These are phyloP conservation scores for Cladosporium sp. DNA, from an alignment of 2,329 filamentous ascomycete genomes.

Conservation along the genomic window DNA sequence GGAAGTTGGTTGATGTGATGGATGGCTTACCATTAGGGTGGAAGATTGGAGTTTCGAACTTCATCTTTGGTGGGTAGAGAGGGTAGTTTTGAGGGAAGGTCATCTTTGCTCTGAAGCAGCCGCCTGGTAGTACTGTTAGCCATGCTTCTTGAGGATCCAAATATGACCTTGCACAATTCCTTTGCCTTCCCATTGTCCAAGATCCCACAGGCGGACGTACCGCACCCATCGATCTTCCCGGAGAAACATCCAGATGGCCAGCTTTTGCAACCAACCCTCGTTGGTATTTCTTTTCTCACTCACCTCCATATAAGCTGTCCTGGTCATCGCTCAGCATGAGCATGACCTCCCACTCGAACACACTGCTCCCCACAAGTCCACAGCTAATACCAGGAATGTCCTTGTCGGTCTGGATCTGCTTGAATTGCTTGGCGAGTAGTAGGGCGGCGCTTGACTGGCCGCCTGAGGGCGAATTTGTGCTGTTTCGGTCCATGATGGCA, in stretches of 20 bases:
- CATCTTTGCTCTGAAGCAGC: conserved; percentile 83
- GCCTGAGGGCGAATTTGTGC: conserved; percentile 19
- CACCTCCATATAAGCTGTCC: conserved; percentile 81
- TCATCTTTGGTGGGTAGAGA: conserved; percentile 80
- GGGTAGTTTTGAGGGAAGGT: conserved; percentile 84
- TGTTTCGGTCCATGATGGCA: background rate
- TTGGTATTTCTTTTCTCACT: conserved; percentile 27
- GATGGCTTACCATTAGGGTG: conserved; percentile 72
- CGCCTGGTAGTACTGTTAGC: conserved; percentile 55
- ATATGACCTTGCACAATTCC: too few relatives aligned
- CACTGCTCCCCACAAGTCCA: conserved; percentile 77
- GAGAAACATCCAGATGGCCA: too few relatives aligned
- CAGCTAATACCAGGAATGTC: conserved; percentile 94
- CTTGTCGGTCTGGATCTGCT: conserved; percentile 88
- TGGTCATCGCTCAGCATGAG: conserved; percentile 89
- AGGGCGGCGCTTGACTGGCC: conserved; percentile 55
- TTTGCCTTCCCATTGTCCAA: too few relatives aligned
- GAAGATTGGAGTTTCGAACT: conserved; percentile 81
- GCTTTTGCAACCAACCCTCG: background rate
- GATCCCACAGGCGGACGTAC: background rate
- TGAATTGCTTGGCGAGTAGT: conserved; percentile 79
- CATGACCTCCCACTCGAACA: conserved; percentile 99
- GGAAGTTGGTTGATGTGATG: too few relatives aligned
- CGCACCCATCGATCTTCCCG: background rate
- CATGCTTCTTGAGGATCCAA: background rate